These are phyloP conservation scores for Bretziella fagacearum DNA, from an alignment of 2,329 filamentous ascomycete genomes.

Conservation along the genomic window DNA sequence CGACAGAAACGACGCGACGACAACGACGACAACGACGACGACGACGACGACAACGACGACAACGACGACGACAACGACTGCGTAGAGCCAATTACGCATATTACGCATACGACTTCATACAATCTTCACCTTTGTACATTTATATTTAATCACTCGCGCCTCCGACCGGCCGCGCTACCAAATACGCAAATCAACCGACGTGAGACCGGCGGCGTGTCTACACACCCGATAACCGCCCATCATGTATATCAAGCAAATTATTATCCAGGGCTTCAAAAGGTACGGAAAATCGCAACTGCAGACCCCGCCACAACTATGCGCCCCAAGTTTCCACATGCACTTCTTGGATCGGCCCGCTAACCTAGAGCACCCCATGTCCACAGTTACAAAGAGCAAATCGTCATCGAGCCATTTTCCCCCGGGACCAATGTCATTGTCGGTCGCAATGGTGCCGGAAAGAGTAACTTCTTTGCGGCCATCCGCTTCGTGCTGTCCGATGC, in stretches of 20 bases:
- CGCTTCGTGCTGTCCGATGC: constrained; percentile 96
- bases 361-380: constrained; percentile 17
- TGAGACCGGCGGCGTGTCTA: constrained; percentile 2
- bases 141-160: too few species aligned
- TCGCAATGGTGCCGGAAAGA: constrained; percentile 97
- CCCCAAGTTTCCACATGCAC: not conserved
- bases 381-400: constrained; percentile 98
- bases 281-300: constrained; percentile 24
- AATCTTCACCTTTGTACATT: too few species aligned
- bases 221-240: constrained; percentile 21
- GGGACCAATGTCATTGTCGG: constrained; percentile 98
- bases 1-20: not conserved
- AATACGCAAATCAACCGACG: not conserved
- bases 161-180: not conserved
- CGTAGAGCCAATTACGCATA: too few species aligned
- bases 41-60: too few species aligned
- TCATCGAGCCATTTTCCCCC: constrained; percentile 94
- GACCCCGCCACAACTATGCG: not conserved
- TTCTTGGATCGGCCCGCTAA: constrained; percentile 9
- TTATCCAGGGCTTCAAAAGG: constrained; percentile 99
- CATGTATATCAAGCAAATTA: constrained; percentile 99
- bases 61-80: too few species aligned
- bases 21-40: not conserved
- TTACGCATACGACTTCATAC: too few species aligned
- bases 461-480: constrained; percentile 98